These are phyloP conservation scores for Raphidocelis subcapitata DNA, from an alignment of 139 green algal genomes.

Conservation along the genomic window DNA sequence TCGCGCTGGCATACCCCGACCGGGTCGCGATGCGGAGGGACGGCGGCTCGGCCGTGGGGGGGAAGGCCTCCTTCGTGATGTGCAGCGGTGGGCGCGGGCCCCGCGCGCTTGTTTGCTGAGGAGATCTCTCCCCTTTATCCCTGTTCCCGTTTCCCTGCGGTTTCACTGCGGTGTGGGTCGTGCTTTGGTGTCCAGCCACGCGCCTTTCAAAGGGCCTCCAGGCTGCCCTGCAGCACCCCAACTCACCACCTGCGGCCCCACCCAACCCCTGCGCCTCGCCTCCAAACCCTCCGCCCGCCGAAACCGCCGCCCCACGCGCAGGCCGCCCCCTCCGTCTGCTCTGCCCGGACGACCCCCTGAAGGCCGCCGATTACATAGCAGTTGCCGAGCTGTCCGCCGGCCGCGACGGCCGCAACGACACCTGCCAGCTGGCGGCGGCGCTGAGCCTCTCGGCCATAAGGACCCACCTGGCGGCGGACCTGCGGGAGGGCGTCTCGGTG, in stretches of 20 bases:
- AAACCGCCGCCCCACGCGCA: neutral
- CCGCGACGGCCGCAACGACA: conserved; percentile 41
- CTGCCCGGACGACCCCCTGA: neutral
- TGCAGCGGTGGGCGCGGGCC: neutral
- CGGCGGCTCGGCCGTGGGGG: neutral
- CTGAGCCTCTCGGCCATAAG: conserved; percentile 30
- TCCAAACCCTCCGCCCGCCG: too few species aligned
- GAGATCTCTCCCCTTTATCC: neutral
- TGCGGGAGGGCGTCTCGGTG: conserved; percentile 26
- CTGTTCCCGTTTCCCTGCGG: too few species aligned
- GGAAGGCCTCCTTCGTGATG: neutral
- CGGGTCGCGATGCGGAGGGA: conserved; percentile 40
- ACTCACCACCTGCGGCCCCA: too few species aligned
- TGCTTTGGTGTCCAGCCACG: too few species aligned
- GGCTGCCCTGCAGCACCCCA: too few species aligned
- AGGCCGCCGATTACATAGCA: conserved; percentile 14
- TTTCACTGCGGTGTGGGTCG: too few species aligned
- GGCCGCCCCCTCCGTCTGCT: conserved; percentile 8
- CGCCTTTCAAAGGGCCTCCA: too few species aligned
- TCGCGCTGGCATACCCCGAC: conserved; percentile 64
- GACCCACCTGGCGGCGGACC: conserved; percentile 15
- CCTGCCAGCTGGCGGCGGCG: conserved; percentile 39
- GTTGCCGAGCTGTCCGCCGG: conserved; percentile 21
- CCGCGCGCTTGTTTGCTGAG: neutral
- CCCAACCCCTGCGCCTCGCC: too few species aligned